phyloP scores from a whole-genome alignment of 2,329 filamentous ascomycete genomes.

The Tolypocladium sp. region DNA sequence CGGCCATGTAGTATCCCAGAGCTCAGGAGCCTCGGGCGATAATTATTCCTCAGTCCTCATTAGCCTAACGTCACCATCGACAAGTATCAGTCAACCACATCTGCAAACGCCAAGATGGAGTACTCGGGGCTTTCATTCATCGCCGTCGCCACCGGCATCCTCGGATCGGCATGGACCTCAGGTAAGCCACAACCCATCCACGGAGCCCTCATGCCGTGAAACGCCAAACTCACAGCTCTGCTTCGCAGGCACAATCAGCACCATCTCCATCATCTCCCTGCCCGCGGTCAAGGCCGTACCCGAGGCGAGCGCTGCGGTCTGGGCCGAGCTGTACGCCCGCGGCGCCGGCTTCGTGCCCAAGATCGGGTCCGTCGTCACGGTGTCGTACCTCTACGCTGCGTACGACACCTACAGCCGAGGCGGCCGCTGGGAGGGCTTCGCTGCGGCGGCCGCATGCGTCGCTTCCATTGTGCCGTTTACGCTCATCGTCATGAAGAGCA shows the following conservation, averaged over 20 bases:
- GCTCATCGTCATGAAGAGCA: constrained; percentile 23
- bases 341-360: constrained; percentile 28
- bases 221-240: not conserved
- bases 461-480: constrained; percentile 31
- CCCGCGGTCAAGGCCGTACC: constrained; percentile 20
- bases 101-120: constrained; percentile 6
- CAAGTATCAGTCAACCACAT: not conserved
- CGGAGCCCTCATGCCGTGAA: not conserved
- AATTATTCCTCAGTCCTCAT: too few relatives aligned
- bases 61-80: not conserved
- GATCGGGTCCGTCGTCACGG: constrained; percentile 19
- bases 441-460: constrained; percentile 20
- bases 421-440: constrained; percentile 22
- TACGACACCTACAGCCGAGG: constrained; percentile 19
- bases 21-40: too few relatives aligned
- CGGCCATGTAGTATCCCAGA: not conserved
- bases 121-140: constrained; percentile 19
- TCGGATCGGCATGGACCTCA: constrained; percentile 27
- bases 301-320: constrained; percentile 20
- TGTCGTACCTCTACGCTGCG: constrained; percentile 25
- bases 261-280: constrained; percentile 24
- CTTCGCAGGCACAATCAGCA: constrained; percentile 23
- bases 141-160: constrained; percentile 26
- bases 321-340: constrained; percentile 26
- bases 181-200: constrained; percentile 12